Evolutionary conservation across 495 filamentous ascomycete species (phyloP), one percentile per base, ranked within the genome.

Genomic region (Neurospora sp.): DNA sequence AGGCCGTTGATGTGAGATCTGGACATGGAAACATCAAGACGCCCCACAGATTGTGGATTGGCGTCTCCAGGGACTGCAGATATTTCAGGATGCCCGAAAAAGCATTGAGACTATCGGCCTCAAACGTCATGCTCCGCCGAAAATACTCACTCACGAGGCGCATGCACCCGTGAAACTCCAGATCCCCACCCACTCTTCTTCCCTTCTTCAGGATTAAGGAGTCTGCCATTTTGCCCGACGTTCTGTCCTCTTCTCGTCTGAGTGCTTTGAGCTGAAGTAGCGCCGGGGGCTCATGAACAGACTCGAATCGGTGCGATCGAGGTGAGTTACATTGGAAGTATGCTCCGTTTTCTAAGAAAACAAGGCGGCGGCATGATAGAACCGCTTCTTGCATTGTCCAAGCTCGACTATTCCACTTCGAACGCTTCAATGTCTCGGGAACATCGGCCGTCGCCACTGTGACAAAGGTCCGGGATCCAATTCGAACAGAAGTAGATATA

Each of bases 241-340:
- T n/a, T n/a, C n/a, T n/a, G n/a, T n/a, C n/a, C n/a, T n/a, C n/a
- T n/a, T n/a, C n/a, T n/a, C n/a, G n/a, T n/a, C n/a, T 5, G 39
- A 40, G 12, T 41, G 16, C 14, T 39, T 39, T 14, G 3, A 42
- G 39, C 4, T 23, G 9, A 2, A 31, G 39, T 39, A 70, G 20
- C 0, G 37, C 20, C 7, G 10, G 0, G 0, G 69, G 31, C 0
- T 31, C 18, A 54, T 54, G 10, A 1, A 54, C 0, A 0, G 46
- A 3, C 0, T 54, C 46, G 2, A 54, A 20, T 1, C 46, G 46
- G 46, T 23, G 9, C n/a, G 46, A 54, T 0, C 10, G 12, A 4
- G n/a, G 10, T 12, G 46, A 23, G 46, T 4, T 54, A 71, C 82
- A 84, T 48, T 83, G 78, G 70, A 80, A 86, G 71, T 82, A 84